Evolutionary conservation across 2,329 filamentous ascomycete species (phyloP).

Genomic region (Hypoxylon sp.): DNA sequence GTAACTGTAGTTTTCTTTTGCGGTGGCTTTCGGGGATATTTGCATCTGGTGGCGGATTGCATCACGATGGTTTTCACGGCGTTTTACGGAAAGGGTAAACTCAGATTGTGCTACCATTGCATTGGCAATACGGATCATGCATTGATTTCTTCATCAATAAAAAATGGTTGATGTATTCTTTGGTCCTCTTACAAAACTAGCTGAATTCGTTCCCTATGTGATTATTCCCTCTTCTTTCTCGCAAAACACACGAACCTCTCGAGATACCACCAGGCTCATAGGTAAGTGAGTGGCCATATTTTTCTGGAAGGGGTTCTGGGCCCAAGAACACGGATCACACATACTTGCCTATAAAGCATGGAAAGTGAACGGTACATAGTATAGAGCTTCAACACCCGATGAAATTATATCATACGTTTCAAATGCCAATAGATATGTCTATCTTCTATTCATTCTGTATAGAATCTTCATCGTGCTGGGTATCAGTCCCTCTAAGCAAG

Average conservation of each 20-base stretch:
- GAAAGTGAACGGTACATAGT: too few relatives aligned
- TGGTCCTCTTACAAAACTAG: neutral
- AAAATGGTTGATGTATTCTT: conserved; percentile 10
- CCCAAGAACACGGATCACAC: too few relatives aligned
- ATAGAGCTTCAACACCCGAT: neutral
- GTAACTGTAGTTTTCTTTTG: conserved; percentile 5
- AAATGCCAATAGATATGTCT: neutral
- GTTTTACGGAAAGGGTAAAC: conserved; percentile 28
- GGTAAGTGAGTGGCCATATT: too few relatives aligned
- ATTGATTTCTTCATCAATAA: conserved; percentile 18
- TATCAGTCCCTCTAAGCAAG: conserved; percentile 13
- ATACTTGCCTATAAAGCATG: too few relatives aligned
- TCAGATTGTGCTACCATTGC: conserved; percentile 25
- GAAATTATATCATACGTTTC: neutral
- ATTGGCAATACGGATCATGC: conserved; percentile 14
- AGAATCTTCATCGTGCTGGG: neutral
- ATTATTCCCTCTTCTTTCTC: neutral
- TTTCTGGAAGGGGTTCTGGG: too few relatives aligned
- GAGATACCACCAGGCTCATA: too few relatives aligned
- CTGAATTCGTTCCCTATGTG: neutral
- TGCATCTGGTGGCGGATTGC: conserved; percentile 27
- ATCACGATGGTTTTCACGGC: conserved; percentile 26
- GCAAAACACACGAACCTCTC: too few relatives aligned
- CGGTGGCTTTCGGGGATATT: neutral
- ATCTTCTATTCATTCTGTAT: neutral